Base-by-base conservation (phyloP, 306 rosid genomes). In the Oxytropis ochrocephala region DNA sequence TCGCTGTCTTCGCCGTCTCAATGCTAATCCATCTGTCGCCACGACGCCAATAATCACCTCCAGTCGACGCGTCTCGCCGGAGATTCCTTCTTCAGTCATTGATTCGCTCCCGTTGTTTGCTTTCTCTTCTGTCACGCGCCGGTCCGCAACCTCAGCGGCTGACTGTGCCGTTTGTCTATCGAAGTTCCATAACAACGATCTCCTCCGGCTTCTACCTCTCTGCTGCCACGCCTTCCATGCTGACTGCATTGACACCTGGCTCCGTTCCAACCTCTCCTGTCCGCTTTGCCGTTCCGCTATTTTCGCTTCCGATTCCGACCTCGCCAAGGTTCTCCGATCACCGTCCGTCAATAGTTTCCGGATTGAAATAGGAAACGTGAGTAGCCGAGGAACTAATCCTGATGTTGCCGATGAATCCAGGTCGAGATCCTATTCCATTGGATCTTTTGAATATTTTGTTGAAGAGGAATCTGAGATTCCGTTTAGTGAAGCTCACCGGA, bases 81-180 rank as follows among this genome's bases (percentile, higher is more conserved):
- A 86, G n/a, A 30, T 56, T 0, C 53, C 61, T 9, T 11, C 60
- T 2, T 35, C 84, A 0, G 6, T 78, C 39, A 58, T 79, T 16
- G 82, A 83, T 7, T 49, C 94, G 0, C 94, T 90, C 3, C 96
- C 96, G 0, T 68, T 85, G 11, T 90, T 84, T 67, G 10, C 84
- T 2, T 90, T 76, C 72, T 82, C 96, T 49, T 42, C 94, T 7
- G 50, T 90, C 46, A 72, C 75, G 10, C 89, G 86, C 33, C 82
- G 86, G 3, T 58, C 81, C 9, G 5, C 82, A 10, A 0, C 78
- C 12, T 33, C 78, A 9, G 79, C 80, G 10, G 87, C 81, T 0
- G 96, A 90, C 72, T 90, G 96, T 46, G 94, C 98, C 0, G 95
- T 82, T 0, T 91, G 97, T 57, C 78, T 91, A 36, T 88, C 97